Conservation (phyloP, 495 filamentous ascomycete genomes). For the Immersiella caudata region DNA sequence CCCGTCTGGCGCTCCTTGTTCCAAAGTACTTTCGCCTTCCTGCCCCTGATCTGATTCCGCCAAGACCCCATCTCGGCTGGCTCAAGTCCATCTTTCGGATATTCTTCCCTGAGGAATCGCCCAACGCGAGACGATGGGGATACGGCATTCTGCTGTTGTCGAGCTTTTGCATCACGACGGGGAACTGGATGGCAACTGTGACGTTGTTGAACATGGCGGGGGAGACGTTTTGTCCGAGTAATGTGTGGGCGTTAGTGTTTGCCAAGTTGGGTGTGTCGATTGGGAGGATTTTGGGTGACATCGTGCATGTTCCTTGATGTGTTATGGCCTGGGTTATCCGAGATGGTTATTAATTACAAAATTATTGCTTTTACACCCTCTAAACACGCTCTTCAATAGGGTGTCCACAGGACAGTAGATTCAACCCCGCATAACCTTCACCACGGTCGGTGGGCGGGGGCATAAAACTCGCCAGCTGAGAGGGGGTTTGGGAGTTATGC, state of each 20-base stretch:
- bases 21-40: slow-evolving; percentile 8
- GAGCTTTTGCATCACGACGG: slow-evolving; percentile 8
- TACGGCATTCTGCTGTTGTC: neutral
- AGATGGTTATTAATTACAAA: too few relatives aligned
- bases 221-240: slow-evolving; percentile 5
- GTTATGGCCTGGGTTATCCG: too few relatives aligned
- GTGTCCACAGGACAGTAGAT: too few relatives aligned
- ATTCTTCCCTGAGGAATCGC: neutral
- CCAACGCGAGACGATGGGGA: neutral
- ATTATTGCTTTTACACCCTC: too few relatives aligned
- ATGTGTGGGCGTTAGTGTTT: slow-evolving; percentile 9
- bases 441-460: too few relatives aligned
- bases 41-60: neutral
- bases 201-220: slow-evolving; percentile 9
- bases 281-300: neutral
- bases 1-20: neutral
- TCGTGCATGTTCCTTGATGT: slow-evolving; percentile 3
- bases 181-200: slow-evolving; percentile 8
- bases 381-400: too few relatives aligned
- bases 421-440: too few relatives aligned
- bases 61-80: slow-evolving; percentile 11
- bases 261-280: slow-evolving; percentile 1
- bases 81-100: slow-evolving; percentile 8
- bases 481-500: too few relatives aligned
- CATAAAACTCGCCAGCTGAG: too few relatives aligned